Conservation (phyloP, 345 rosid genomes). For the Pugionium dolabratum region DNA sequence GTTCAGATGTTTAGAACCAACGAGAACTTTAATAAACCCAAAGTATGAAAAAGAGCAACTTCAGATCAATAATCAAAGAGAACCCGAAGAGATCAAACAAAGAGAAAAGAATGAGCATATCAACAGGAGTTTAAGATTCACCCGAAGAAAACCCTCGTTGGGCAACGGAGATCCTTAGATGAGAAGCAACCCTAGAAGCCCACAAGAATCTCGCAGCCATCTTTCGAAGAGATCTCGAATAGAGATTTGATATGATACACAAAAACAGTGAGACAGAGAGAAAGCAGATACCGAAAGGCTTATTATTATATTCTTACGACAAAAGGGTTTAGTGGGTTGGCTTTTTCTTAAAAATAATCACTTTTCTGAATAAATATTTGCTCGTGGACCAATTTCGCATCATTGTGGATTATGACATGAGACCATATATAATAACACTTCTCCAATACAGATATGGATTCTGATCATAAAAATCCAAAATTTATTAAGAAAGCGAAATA, state of each 20-base stretch:
- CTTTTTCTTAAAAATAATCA: conserved; percentile 6
- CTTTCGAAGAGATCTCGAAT: conserved; percentile 34
- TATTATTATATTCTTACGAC: conserved; percentile 21
- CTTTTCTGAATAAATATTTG: conserved; percentile 5
- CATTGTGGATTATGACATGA: conserved; percentile 12
- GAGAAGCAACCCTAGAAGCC: conserved; percentile 93
- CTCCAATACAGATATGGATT: not conserved
- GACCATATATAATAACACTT: conserved; percentile 23
- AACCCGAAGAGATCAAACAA: not conserved
- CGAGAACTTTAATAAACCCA: not conserved
- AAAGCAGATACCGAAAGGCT: conserved; percentile 35
- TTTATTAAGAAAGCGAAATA: conserved; percentile 2
- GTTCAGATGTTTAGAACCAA: not conserved
- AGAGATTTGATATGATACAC: conserved; percentile 12
- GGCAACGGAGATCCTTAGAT: conserved; percentile 75
- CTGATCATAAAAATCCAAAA: conserved; percentile 25
- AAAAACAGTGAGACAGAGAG: conserved; percentile 11
- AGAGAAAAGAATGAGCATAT: not conserved
- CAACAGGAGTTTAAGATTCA: conserved; percentile 24
- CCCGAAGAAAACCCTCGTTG: conserved; percentile 79
- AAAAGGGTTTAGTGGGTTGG: conserved; percentile 42
- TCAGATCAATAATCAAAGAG: conserved; percentile 24
- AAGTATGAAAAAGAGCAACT: conserved; percentile 20
- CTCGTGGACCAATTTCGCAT: conserved; percentile 19
- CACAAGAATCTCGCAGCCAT: conserved; percentile 81